Percentiles rank a stretch among this genome's conserved stretches.
Conservation (phyloP, 176 grass and related monocot species). For the Areca catechu region DNA sequence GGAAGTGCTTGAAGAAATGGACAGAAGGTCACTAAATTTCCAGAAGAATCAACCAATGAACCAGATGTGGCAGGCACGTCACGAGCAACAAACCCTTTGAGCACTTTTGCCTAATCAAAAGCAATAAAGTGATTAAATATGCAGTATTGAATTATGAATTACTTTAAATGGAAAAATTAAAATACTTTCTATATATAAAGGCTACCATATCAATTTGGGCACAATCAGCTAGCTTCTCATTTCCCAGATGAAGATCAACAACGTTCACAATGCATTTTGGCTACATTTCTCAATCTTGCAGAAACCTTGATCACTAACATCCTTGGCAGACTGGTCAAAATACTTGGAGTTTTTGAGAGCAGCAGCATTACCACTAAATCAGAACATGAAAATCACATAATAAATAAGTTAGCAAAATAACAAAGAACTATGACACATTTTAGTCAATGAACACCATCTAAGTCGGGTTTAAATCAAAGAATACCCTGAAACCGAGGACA, state of each 20-base stretch:
- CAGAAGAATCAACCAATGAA: conserved; percentile 17
- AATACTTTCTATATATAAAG: background rate
- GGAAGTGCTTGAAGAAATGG: conserved; percentile 27
- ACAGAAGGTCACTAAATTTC: conserved; percentile 24
- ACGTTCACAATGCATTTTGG: conserved; percentile 69
- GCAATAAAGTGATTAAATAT: background rate
- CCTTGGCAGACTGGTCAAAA: conserved; percentile 13
- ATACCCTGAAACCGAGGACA: conserved; percentile 29
- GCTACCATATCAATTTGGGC: conserved; percentile 82
- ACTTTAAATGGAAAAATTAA: background rate
- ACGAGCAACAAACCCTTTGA: conserved; percentile 69
- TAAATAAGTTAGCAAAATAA: background rate
- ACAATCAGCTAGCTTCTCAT: conserved; percentile 48
- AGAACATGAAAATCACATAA: background rate
- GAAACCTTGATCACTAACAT: conserved; percentile 37
- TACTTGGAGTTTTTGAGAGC: conserved; percentile 14
- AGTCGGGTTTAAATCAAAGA: background rate
- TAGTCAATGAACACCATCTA: too few species aligned
- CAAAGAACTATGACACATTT: too few species aligned
- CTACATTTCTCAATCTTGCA: conserved; percentile 49
- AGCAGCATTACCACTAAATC: conserved; percentile 16
- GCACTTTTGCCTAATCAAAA: conserved; percentile 69
- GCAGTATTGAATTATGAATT: background rate
- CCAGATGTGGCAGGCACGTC: conserved; percentile 22
- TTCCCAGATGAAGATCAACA: conserved; percentile 64